Percentiles rank a stretch among this genome's conserved stretches.
Conservation (phyloP, 164 flowering plant genomes). For the Liquidambar formosana region DNA sequence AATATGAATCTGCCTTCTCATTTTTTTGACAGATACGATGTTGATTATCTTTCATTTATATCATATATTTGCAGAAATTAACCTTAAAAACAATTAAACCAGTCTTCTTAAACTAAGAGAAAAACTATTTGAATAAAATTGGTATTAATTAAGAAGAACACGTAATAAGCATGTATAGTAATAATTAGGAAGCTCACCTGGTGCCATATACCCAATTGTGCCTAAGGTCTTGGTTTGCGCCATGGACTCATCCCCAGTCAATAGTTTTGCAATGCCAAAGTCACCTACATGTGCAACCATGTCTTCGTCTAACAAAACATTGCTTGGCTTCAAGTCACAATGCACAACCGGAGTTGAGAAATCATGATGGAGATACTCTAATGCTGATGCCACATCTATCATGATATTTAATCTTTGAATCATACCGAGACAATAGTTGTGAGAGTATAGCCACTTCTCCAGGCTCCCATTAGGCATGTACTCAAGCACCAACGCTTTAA, state of each 20-base stretch:
- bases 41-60: too few species aligned
- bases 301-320: slow-evolving; percentile 5
- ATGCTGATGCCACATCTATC: slow-evolving; percentile 6
- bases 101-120: too few species aligned
- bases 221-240: not conserved
- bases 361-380: slow-evolving; percentile 1
- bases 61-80: too few species aligned
- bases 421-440: not conserved
- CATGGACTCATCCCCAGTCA: not conserved
- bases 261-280: slow-evolving; percentile 3
- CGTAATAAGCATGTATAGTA: not conserved
- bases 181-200: not conserved
- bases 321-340: not conserved
- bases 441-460: slow-evolving; percentile 5
- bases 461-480: slow-evolving; percentile 5
- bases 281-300: slow-evolving; percentile 7
- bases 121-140: too few species aligned
- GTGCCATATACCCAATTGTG: slow-evolving; percentile 1
- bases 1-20: too few species aligned
- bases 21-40: too few species aligned
- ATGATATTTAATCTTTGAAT: too few species aligned
- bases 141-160: too few species aligned
- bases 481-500: not conserved
- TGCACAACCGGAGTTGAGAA: not conserved
- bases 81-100: too few species aligned